phyloP scores from a whole-genome alignment of 1,139 yeast species.

The Sugiyamaella grinbergsii region DNA sequence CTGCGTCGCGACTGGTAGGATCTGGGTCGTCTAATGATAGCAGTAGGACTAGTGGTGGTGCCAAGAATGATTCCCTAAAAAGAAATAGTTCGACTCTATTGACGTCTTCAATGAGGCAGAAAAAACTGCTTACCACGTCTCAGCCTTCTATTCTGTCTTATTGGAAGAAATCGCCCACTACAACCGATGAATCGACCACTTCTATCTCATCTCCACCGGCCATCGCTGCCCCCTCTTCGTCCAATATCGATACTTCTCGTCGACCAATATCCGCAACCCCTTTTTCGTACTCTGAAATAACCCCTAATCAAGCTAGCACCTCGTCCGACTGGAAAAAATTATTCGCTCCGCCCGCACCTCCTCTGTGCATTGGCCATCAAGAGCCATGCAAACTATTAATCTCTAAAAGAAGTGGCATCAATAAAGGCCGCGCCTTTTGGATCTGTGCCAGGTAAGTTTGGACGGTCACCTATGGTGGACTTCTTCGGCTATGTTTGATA shows the following conservation, averaged over 20 bases:
- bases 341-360: constrained; percentile 38
- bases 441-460: constrained; percentile 41
- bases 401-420: constrained; percentile 43
- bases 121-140: not conserved
- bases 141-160: constrained; percentile 6
- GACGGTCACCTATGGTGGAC: not conserved
- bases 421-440: constrained; percentile 47
- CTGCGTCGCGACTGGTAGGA: not conserved
- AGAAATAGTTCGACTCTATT: not conserved
- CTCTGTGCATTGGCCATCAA: constrained; percentile 39
- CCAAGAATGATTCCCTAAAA: not conserved
- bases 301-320: not conserved
- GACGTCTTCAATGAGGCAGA: not conserved
- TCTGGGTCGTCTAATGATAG: too few relatives aligned
- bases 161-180: constrained; percentile 4
- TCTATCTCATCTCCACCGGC: not conserved
- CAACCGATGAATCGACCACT: not conserved
- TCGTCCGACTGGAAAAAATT: constrained; percentile 35
- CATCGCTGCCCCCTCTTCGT: too few relatives aligned
- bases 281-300: not conserved
- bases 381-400: constrained; percentile 42
- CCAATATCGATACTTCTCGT: too few relatives aligned
- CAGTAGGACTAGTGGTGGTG: too few relatives aligned
- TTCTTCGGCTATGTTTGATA: not conserved
- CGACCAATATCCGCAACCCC: not conserved